Evolutionary conservation across 495 filamentous ascomycete genomes (phyloP).

Genomic region (Penicillium samsonianum): DNA sequence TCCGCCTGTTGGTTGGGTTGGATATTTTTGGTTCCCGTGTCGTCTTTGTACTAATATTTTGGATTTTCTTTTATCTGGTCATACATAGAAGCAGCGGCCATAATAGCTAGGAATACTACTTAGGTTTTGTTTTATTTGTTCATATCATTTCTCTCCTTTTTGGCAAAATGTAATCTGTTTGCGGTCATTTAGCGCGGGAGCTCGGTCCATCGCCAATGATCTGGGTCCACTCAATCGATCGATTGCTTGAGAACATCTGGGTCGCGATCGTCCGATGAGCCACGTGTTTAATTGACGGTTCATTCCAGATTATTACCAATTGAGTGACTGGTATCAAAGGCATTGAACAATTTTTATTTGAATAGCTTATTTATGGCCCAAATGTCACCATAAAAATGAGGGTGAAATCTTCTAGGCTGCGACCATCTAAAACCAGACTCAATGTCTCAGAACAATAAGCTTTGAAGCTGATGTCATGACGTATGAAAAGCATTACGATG

Average conservation of each 20-base stretch:
- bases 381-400: neutral
- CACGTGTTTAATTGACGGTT: neutral
- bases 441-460: neutral
- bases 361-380: too few species aligned
- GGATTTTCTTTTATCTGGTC: neutral
- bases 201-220: slow-evolving; percentile 8
- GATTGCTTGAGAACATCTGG: neutral
- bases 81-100: neutral
- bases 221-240: neutral
- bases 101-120: neutral
- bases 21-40: too few species aligned
- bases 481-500: slow-evolving; percentile 16
- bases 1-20: too few species aligned
- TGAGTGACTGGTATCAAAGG: neutral
- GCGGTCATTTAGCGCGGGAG: neutral
- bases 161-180: neutral
- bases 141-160: neutral
- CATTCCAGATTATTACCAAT: neutral
- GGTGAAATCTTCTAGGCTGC: neutral
- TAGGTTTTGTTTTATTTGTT: neutral
- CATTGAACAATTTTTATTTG: neutral
- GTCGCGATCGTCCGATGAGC: neutral
- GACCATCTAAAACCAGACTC: neutral
- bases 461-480: slow-evolving; percentile 20
- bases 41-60: neutral